phyloP scores from a whole-genome alignment of 495 filamentous ascomycete genomes.

The Penicillium paradoxum region DNA sequence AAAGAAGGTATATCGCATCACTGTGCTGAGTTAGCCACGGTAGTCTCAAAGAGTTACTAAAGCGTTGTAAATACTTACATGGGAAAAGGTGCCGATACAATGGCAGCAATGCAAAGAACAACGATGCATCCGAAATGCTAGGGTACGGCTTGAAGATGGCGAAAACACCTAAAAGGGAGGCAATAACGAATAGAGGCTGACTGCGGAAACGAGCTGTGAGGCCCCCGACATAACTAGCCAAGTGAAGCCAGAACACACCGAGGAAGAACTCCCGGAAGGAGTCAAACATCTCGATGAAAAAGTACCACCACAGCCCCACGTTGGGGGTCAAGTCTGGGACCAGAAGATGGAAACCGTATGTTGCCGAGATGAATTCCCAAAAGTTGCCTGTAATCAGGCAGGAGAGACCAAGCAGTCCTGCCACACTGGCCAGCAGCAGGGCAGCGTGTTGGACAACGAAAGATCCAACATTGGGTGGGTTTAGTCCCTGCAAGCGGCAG shows the following conservation, averaged over 20 bases:
- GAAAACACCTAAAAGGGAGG: conserved; percentile 78
- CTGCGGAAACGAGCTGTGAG: conserved; percentile 71
- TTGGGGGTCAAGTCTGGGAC: conserved; percentile 94
- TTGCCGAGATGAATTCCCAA: conserved; percentile 79
- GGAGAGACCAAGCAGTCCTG: conserved; percentile 64
- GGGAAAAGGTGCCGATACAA: conserved; percentile 95
- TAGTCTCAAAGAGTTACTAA: neutral
- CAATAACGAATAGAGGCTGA: conserved; percentile 82
- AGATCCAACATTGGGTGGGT: conserved; percentile 17
- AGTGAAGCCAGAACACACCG: conserved; percentile 94
- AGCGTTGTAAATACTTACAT: conserved; percentile 44
- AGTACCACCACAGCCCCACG: conserved; percentile 98
- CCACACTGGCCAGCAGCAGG: conserved; percentile 43
- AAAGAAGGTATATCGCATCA: conserved; percentile 93
- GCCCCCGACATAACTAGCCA: conserved; percentile 80
- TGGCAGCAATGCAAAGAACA: conserved; percentile 78
- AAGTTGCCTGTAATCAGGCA: conserved; percentile 69
- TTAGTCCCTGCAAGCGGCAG: conserved; percentile 33
- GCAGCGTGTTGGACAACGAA: conserved; percentile 51
- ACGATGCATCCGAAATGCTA: conserved; percentile 76
- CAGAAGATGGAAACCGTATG: conserved; percentile 86
- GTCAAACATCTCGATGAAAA: conserved; percentile 99
- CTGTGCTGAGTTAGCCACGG: conserved; percentile 32
- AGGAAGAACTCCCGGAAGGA: conserved; percentile 96
- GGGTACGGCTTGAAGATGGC: conserved; percentile 96